Conservation (phyloP, 192 early-diverging fungal species). For the Backusella mclennaniae region DNA sequence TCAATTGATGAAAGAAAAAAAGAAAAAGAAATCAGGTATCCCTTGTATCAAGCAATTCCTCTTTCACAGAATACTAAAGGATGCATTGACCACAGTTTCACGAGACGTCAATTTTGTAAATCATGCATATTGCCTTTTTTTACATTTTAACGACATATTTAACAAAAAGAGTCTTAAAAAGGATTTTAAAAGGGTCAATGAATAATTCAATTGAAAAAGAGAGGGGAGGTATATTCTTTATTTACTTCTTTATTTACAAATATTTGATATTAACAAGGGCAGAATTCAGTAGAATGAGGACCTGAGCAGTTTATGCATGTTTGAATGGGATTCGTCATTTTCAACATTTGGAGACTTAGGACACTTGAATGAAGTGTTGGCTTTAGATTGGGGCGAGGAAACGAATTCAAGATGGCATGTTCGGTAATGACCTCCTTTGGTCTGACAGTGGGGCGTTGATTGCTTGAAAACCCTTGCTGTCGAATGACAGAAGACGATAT, state of each 20-base stretch:
- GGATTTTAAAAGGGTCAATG: no score
- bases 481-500: constrained; percentile 7
- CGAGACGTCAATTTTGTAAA: no score
- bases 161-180: no score
- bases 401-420: constrained; percentile 18
- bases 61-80: no score
- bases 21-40: no score
- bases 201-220: not conserved
- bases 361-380: constrained; percentile 32
- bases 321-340: not conserved
- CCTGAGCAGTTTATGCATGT: constrained; percentile 36
- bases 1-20: no score
- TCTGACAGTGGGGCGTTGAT: not conserved
- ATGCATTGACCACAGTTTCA: no score
- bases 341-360: constrained; percentile 6
- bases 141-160: no score
- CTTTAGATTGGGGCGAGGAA: constrained; percentile 37
- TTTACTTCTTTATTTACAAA: not conserved
- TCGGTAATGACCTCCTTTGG: constrained; percentile 30
- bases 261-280: constrained; percentile 31
- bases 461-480: not conserved
- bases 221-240: not conserved
- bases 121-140: no score
- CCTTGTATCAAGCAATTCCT: no score
- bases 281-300: constrained; percentile 41